Percentiles rank a stretch among this genome's conserved stretches.
Conservation (phyloP, 2,329 filamentous ascomycete genomes). For the Lojkania enalia region DNA sequence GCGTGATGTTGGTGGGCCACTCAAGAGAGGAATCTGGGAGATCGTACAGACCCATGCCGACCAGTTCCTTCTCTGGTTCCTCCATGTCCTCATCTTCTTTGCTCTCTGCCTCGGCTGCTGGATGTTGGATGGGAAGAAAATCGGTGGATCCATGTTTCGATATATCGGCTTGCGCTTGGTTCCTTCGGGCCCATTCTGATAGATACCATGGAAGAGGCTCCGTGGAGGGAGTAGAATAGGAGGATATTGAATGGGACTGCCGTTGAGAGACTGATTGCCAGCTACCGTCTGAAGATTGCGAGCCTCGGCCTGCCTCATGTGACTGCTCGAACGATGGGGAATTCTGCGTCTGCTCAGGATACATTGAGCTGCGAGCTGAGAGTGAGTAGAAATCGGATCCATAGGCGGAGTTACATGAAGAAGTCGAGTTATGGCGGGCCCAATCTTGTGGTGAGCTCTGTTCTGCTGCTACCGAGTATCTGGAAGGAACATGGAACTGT, state of each 20-base stretch:
- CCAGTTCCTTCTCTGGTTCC: slow-evolving; percentile 69
- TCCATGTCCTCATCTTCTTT: slow-evolving; percentile 55
- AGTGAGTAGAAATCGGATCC: slow-evolving; percentile 42
- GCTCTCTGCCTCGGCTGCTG: slow-evolving; percentile 20
- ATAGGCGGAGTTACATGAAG: slow-evolving; percentile 30
- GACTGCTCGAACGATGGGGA: slow-evolving; percentile 17
- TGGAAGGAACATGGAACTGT: slow-evolving; percentile 36
- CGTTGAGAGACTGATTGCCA: slow-evolving; percentile 33
- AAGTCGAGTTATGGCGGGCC: slow-evolving; percentile 24
- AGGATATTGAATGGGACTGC: slow-evolving; percentile 28
- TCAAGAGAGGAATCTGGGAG: slow-evolving; percentile 63
- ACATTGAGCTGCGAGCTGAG: slow-evolving; percentile 39
- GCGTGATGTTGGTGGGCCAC: slow-evolving; percentile 55
- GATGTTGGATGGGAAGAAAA: slow-evolving; percentile 57
- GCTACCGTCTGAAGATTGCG: slow-evolving; percentile 33
- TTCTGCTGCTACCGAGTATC: slow-evolving; percentile 27
- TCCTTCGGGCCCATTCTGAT: slow-evolving; percentile 43
- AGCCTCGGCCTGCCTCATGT: slow-evolving; percentile 21
- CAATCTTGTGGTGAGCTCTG: slow-evolving; percentile 33
- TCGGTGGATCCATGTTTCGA: slow-evolving; percentile 41
- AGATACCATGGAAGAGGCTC: slow-evolving; percentile 43
- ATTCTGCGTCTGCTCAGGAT: slow-evolving; percentile 23
- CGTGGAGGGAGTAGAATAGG: slow-evolving; percentile 35
- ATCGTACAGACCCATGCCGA: slow-evolving; percentile 84
- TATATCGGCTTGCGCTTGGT: slow-evolving; percentile 27